Evolutionary conservation across 768 basidiomycete genomes (phyloP), one percentile per base, ranked within the genome.

Genomic region (Mycena belliarum): DNA sequence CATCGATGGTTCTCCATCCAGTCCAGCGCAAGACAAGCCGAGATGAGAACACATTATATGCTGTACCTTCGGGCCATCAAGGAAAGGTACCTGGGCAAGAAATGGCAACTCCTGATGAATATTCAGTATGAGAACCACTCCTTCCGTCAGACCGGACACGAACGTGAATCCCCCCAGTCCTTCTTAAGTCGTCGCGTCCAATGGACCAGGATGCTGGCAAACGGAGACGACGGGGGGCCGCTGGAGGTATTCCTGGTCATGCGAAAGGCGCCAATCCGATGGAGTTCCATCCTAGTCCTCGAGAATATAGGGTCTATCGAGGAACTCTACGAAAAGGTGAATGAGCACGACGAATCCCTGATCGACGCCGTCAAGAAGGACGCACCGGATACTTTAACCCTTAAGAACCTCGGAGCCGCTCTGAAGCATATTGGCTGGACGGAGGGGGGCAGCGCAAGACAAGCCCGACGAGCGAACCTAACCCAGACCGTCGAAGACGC

Each of bases 61-160:
- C 11, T 32, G 29, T 32, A 32, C 29, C 29, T 32, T 32, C 29
- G 29, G 29, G 29, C 14, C 6, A 32, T 32, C 29, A 32, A 32
- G 29, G 29, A 32, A 14, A 6, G 14, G 6, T 32, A 32, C 14
- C 29, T 32, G 6, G 29, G 29, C 7, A 6, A 7, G 7, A 32
- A 32, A 32, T 32, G 29, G 29, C 29, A 32, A 32, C 29, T 28
- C 2, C 26, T 20, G 3, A 44, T 44, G 48, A 45, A 57, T 3
- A 4, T 26, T 2, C 12, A 29, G 3, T 48, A 42, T n/a, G 49
- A 49, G 21, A 18, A n/a, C 1, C 55, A 57, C 2, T 18, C 24
- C 2, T 57, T 57, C 40, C 21, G 55, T 0, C 55, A 57, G 32
- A 12, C 21, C 10, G 55, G 48, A 6, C 47, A 41, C 48, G 48